phyloP scores from a whole-genome alignment of 768 basidiomycete species.

The Exidia glandulosa region DNA sequence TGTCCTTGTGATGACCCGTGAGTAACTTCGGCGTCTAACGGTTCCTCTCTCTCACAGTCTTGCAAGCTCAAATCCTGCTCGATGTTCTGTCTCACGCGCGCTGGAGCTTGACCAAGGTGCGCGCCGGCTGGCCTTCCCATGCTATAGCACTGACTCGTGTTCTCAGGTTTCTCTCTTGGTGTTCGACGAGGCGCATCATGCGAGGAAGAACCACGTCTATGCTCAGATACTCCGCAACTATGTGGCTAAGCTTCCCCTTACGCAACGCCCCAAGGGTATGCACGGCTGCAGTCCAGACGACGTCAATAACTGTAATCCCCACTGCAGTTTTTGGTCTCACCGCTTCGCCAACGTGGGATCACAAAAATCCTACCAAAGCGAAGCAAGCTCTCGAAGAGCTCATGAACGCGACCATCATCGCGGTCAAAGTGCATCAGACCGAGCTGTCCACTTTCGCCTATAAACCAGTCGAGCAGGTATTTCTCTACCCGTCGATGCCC shows the following conservation, averaged over 20 bases:
- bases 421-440: slow-evolving; percentile 56
- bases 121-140: background rate
- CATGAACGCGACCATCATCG: slow-evolving; percentile 62
- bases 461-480: slow-evolving; percentile 51
- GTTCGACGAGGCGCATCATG: slow-evolving; percentile 46
- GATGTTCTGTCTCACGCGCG: slow-evolving; percentile 74
- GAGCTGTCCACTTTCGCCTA: slow-evolving; percentile 56
- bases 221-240: slow-evolving; percentile 50
- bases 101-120: slow-evolving; percentile 57
- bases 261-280: slow-evolving; percentile 43
- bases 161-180: slow-evolving; percentile 43
- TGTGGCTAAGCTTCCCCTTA: slow-evolving; percentile 29
- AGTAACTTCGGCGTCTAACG: slow-evolving; percentile 7
- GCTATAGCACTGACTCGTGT: background rate
- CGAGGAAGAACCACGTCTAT: slow-evolving; percentile 44
- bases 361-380: slow-evolving; percentile 53
- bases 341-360: slow-evolving; percentile 80
- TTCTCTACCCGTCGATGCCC: slow-evolving; percentile 4
- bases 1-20: slow-evolving; percentile 81
- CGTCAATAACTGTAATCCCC: background rate
- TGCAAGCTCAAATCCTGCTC: slow-evolving; percentile 67
- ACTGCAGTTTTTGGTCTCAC: slow-evolving; percentile 75
- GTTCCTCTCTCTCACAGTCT: background rate
- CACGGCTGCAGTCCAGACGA: background rate
- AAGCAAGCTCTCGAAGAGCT: slow-evolving; percentile 56